These are phyloP conservation scores for Didymella pomorum DNA, from an alignment of 2,329 filamentous ascomycete species.

Conservation along the genomic window DNA sequence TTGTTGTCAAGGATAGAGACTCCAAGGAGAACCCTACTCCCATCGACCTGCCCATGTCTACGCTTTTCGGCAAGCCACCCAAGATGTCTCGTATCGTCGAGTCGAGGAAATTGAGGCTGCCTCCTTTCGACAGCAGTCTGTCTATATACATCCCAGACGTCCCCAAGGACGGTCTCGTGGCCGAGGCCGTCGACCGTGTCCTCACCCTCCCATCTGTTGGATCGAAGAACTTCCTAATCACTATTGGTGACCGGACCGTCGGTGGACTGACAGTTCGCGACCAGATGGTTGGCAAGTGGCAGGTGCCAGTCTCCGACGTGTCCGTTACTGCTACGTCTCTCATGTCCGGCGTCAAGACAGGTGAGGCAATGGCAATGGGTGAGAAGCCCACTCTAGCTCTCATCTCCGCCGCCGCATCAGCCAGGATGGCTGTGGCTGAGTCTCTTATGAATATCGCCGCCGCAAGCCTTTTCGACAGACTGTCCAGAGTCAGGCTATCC, in stretches of 20 bases:
- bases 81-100: conserved; percentile 79
- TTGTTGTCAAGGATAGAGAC: conserved; percentile 84
- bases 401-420: conserved; percentile 88
- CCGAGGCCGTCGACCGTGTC: conserved; percentile 80
- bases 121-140: conserved; percentile 78
- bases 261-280: conserved; percentile 88
- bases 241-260: conserved; percentile 91
- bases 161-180: conserved; percentile 61
- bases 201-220: conserved; percentile 87
- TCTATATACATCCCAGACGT: conserved; percentile 69
- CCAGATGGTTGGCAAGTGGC: conserved; percentile 97
- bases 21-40: conserved; percentile 76
- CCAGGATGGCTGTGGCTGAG: conserved; percentile 95
- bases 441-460: conserved; percentile 92
- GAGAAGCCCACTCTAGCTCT: conserved; percentile 89
- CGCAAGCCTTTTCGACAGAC: conserved; percentile 73
- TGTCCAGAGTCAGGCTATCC: conserved; percentile 84
- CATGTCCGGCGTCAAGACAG: conserved; percentile 73
- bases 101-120: conserved; percentile 72
- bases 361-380: conserved; percentile 98
- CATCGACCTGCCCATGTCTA: conserved; percentile 88
- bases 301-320: conserved; percentile 91
- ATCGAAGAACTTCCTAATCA: conserved; percentile 97
- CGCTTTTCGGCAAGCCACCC: conserved; percentile 87
- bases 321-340: conserved; percentile 89